Evolutionary conservation across 768 basidiomycete genomes (phyloP).

Genomic region (Chalciporus pseudorubinellus): DNA sequence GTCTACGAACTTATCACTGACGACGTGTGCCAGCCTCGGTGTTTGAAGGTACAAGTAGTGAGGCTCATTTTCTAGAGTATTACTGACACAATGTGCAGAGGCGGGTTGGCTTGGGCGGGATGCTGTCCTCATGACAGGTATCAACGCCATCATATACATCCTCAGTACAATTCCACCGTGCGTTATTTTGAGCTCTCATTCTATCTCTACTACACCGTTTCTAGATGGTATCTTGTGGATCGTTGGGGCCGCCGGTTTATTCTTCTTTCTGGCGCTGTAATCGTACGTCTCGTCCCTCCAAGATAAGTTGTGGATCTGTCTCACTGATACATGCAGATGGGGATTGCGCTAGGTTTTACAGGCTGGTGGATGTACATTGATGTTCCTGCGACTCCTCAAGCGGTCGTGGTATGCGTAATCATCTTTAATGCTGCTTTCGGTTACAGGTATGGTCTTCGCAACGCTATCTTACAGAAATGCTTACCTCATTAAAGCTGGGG

Average conservation of each 20-base stretch:
- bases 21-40: constrained; percentile 61
- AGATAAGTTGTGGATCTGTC: constrained; percentile 1
- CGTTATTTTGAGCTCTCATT: constrained; percentile 25
- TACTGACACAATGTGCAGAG: constrained; percentile 44
- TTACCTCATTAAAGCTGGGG: constrained; percentile 56
- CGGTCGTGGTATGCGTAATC: constrained; percentile 86
- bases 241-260: constrained; percentile 87
- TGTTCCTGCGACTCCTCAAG: constrained; percentile 77
- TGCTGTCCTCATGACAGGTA: constrained; percentile 93
- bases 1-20: constrained; percentile 7
- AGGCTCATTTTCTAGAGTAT: background rate
- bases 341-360: constrained; percentile 68
- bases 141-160: constrained; percentile 82
- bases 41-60: constrained; percentile 68
- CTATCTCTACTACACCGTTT: constrained; percentile 8
- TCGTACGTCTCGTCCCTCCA: constrained; percentile 45
- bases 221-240: constrained; percentile 92
- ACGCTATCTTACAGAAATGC: background rate
- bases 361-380: constrained; percentile 96
- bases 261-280: constrained; percentile 78
- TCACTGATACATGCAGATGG: constrained; percentile 57
- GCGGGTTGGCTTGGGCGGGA: constrained; percentile 95
- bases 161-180: constrained; percentile 82
- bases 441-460: constrained; percentile 51
- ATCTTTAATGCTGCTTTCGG: constrained; percentile 94